phyloP scores from a whole-genome alignment of 768 basidiomycete genomes.

The Pisolithus microcarpus region DNA sequence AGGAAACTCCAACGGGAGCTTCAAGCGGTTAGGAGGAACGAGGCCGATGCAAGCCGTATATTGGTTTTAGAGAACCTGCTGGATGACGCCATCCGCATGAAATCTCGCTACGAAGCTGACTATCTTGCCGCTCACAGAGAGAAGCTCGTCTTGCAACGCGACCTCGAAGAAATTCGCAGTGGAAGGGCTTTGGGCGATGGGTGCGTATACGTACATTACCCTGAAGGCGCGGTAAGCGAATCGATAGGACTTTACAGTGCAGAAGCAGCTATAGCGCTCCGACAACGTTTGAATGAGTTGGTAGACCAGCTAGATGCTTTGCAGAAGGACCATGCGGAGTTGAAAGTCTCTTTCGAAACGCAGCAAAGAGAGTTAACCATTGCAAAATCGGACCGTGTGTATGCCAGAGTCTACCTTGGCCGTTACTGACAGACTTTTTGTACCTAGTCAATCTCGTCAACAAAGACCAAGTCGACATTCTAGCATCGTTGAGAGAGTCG shows the following conservation, averaged over 20 bases:
- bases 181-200: slow-evolving; percentile 82
- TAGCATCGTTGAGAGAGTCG: slow-evolving; percentile 77
- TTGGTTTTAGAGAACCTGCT: slow-evolving; percentile 87
- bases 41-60: slow-evolving; percentile 67
- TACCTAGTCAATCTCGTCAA: slow-evolving; percentile 77
- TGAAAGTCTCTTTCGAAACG: slow-evolving; percentile 62
- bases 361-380: slow-evolving; percentile 65
- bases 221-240: background rate
- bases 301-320: slow-evolving; percentile 72
- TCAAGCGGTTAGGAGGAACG: slow-evolving; percentile 63
- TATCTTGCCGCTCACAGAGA: slow-evolving; percentile 81
- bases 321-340: slow-evolving; percentile 58
- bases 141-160: slow-evolving; percentile 69
- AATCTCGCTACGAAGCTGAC: slow-evolving; percentile 81
- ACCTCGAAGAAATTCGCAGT: slow-evolving; percentile 82
- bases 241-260: slow-evolving; percentile 38
- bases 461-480: slow-evolving; percentile 89
- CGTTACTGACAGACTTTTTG: slow-evolving; percentile 3
- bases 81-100: slow-evolving; percentile 87
- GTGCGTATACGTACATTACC: slow-evolving; percentile 34
- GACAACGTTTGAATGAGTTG: slow-evolving; percentile 82
- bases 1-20: slow-evolving; percentile 77
- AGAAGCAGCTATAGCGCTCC: slow-evolving; percentile 82
- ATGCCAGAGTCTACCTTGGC: background rate
- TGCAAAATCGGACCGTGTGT: slow-evolving; percentile 79